A percentile compares a stretch with the other conserved stretches of the same genome.
phyloP scores from a whole-genome alignment of 2,329 filamentous ascomycete genomes.

The Alternaria dauci region DNA sequence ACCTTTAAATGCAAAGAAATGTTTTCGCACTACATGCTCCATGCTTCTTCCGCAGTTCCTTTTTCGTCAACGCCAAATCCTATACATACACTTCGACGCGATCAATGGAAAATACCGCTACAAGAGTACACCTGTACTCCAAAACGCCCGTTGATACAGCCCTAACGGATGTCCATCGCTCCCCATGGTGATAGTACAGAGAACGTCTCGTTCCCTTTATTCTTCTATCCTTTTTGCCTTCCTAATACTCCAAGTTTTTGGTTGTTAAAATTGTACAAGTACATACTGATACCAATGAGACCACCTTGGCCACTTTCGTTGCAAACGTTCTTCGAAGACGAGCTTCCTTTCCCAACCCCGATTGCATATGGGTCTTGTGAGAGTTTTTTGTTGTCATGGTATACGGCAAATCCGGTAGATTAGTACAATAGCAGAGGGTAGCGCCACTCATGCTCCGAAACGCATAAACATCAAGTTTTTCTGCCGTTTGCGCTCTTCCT shows the following conservation, averaged over 20 bases:
- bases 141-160: background rate
- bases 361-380: too few species aligned
- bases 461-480: slow-evolving; percentile 29
- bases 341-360: background rate
- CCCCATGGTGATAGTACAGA: background rate
- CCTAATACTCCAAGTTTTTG: background rate
- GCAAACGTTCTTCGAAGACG: background rate
- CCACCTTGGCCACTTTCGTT: too few species aligned
- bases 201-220: background rate
- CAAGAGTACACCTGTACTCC: background rate
- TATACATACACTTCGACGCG: background rate
- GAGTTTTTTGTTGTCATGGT: too few species aligned
- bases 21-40: background rate
- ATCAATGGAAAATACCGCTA: background rate
- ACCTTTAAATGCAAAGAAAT: background rate
- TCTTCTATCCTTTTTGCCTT: background rate
- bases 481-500: slow-evolving; percentile 30
- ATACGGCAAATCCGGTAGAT: background rate
- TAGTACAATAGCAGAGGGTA: background rate
- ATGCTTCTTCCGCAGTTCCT: background rate
- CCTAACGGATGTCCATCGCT: background rate
- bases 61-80: background rate
- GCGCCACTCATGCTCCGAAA: slow-evolving; percentile 15
- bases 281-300: background rate
- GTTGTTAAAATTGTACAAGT: background rate